Base-by-base conservation (phyloP, 129 eudicot species). In the Flaveria brownii region DNA sequence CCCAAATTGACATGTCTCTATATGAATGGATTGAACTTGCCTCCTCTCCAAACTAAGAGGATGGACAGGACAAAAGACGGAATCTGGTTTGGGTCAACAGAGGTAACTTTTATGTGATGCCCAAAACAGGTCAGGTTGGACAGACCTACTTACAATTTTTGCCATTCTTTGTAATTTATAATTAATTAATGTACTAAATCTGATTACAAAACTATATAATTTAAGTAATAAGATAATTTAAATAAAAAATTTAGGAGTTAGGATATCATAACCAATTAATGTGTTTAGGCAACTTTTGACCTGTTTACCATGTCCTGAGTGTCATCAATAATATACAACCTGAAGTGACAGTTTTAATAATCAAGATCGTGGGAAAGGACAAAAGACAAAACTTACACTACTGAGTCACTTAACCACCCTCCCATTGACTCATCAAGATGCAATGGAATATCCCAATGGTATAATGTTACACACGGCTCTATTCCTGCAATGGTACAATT, bases 381-480 rank as follows among this genome's bases (percentile, higher is more conserved):
- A 66, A 74, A 73, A 74, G 71, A 68, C 70, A 60, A 76, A 76
- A 75, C 93, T 87, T 86, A 90, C 96, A 84, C 88, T 28, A 86
- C 76, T 81, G 88, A 82, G 64, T 90, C 82, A 72, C 80, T 86
- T 70, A 86, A 72, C 96, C 96, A 90, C 72, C 96, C 96, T 67
- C 86, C 87, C 33, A 80, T 77, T 14, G 89, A 77, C 80, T 87
- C 88, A 14, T 87, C 64, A 50, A 90, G 96, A 80, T 84, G 85
- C 70, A 84, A 77, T 30, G 96, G 96, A 76, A 90, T 87, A 86
- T 88, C 96, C 96, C 96, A 90, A 73, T 90, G 96, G 77, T 90
- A 90, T 77, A 90, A 75, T 75, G 96, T 90, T 23, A 84, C 86
- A 78, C 71, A 90, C 33, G 96, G 96, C 80, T 90, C 89, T 30